Evolutionary conservation across 805 yeast genomes (phyloP), one percentile per base, ranked within the genome.

Genomic region (Kurtzmaniella cleridarum): DNA sequence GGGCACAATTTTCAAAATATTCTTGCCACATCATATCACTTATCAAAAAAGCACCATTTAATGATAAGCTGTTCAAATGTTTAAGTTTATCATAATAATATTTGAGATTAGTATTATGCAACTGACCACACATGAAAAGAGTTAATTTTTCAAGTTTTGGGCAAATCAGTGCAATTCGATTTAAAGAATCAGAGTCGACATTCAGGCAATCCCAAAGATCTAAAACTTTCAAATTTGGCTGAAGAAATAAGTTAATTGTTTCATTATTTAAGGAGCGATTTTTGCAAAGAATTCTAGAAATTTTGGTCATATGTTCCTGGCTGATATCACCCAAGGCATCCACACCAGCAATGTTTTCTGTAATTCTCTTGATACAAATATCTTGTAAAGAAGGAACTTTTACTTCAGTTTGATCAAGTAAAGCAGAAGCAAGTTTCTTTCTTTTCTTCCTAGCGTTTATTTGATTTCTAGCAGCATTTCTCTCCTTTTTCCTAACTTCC

Each of bases 141-240:
- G 81, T 81, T 32, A 93, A 57, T 1, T 69, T 58, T 46, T 75
- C 79, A 3, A 93, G 44, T 20, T 81, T 69, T 0, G 96, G 96
- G 48, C 96, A 86, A 55, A 65, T 83, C 0, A 95, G 70, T 0
- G 90, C 89, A 29, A 93, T 77, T 46, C 78, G 71, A 49, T 76
- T 74, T 44, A 81, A 72, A 0, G 93, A 75, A 43, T 76, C 82
- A 30, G 73, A 71, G 17, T 78, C 76, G 13, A 93, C 69, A 35
- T 78, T 79, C 0, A 96, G 88, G 57, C 99, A 93, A 61, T 93
- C 99, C 89, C 95, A 87, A 45, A 93, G 79, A 45, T 84, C 84
- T 23, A 93, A 61, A 3, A 62, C 57, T 40, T 61, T 73, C 35
- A 79, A 55, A 12, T 73, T 69, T 0, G 87, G 73, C 34, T 79